A percentile compares a stretch with the other conserved stretches of the same genome.
Conservation (phyloP, 2,329 filamentous ascomycete genomes). For the Neofusicoccum sp. region DNA sequence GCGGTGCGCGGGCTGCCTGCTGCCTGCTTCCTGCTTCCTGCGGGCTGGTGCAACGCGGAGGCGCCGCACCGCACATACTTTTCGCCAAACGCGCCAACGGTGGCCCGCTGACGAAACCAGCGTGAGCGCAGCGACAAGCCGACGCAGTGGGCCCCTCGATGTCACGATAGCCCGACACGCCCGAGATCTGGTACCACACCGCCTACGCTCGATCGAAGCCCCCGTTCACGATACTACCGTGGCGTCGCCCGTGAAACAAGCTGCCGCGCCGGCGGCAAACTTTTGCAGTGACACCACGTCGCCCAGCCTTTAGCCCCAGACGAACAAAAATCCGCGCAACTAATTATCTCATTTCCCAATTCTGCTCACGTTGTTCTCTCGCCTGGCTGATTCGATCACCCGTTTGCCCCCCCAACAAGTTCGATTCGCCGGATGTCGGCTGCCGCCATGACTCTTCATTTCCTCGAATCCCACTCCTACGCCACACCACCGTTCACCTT, state of each 20-base stretch:
- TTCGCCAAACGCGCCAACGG: conserved; percentile 1
- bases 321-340: neutral
- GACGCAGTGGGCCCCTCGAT: neutral
- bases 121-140: neutral
- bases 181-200: conserved; percentile 11
- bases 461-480: neutral
- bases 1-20: neutral
- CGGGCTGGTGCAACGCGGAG: neutral
- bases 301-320: neutral
- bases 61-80: neutral
- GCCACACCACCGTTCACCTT: conserved; percentile 30
- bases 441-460: neutral
- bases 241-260: neutral
- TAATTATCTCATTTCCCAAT: neutral
- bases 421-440: neutral
- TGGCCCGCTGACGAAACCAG: conserved; percentile 3
- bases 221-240: neutral
- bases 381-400: conserved; percentile 6
- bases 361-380: neutral
- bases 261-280: neutral
- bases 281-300: conserved; percentile 6
- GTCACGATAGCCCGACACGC: conserved; percentile 13
- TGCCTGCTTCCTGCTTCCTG: neutral
- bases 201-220: conserved; percentile 6
- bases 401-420: conserved; percentile 5